Evolutionary conservation across 257 asterid genomes (phyloP), one percentile per base, ranked within the genome.

Genomic region (Primulina huaijiensis): DNA sequence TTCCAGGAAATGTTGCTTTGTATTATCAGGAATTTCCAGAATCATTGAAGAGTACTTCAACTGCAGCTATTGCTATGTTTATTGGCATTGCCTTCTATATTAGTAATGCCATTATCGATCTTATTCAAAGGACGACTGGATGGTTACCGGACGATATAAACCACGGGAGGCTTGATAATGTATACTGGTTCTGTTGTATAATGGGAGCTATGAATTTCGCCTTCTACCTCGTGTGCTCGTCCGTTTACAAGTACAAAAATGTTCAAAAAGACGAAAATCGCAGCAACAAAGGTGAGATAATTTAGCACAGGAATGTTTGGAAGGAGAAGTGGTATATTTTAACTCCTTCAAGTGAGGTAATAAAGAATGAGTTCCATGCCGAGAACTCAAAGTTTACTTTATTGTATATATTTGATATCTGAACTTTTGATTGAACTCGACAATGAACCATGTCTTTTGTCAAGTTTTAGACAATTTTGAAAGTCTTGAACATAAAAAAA

Each of bases 21-120:
- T 89, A 84, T 25, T 89, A 86, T 74, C 87, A 82, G 67, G 96
- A 89, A 14, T 89, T 89, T 55, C 96, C 92, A 0, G 74, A 30
- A 0, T 58, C 84, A 1, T 65, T 87, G 57, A 86, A 82, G 55
- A 89, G 73, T 64, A 78, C 87, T 14, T 82, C 91, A 9, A 83
- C 89, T 12, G 92, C 90, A 11, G 78, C 83, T 7, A 77, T 85
- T 3, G 84, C 90, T 0, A 62, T 86, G 87, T 58, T 82, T 31
- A 65, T 83, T 4, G 96, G 82, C 53, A 43, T 43, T 43, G 53
- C 53, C 53, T 43, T 43, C n/a, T 43, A 9, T 43, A 11, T 12
- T 3, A 43, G 53, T 5, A 43, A 43, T 4, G 53, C n/a, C 17
- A 43, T 43, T 43, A 43, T 43, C n/a, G 6, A 43, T 43, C 53